Conservation (phyloP, 805 yeast genomes). For the Yarrowia sp. region DNA sequence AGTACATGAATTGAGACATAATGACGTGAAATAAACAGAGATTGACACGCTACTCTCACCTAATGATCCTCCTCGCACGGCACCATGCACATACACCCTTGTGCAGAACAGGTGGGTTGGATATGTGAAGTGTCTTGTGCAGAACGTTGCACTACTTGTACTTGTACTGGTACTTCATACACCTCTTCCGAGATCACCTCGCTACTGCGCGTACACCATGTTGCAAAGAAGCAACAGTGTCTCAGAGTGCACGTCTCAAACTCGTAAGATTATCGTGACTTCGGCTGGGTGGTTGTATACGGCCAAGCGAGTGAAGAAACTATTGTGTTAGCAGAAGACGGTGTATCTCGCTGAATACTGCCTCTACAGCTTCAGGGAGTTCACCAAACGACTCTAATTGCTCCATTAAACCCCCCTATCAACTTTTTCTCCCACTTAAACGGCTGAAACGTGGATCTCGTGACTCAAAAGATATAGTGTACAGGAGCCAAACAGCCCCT, state of each 20-base stretch:
- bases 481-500: no score
- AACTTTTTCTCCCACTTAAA: not conserved
- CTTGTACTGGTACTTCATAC: no score
- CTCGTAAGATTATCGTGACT: not conserved
- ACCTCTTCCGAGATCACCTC: not conserved
- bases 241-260: constrained; percentile 9
- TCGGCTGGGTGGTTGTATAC: constrained; percentile 1
- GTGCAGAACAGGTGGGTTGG: no score
- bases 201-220: not conserved
- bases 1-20: no score
- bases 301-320: not conserved
- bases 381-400: not conserved
- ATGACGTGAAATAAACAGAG: no score
- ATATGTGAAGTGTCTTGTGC: no score
- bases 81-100: no score
- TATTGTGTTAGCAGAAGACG: no score
- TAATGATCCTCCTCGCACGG: no score
- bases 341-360: not conserved
- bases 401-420: no score
- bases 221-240: not conserved
- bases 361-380: not conserved
- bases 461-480: not conserved
- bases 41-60: no score
- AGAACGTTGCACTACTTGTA: no score
- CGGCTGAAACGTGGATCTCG: constrained; percentile 3